phyloP scores from a whole-genome alignment of 2,329 filamentous ascomycete genomes.

The Talaromyces sp. region DNA sequence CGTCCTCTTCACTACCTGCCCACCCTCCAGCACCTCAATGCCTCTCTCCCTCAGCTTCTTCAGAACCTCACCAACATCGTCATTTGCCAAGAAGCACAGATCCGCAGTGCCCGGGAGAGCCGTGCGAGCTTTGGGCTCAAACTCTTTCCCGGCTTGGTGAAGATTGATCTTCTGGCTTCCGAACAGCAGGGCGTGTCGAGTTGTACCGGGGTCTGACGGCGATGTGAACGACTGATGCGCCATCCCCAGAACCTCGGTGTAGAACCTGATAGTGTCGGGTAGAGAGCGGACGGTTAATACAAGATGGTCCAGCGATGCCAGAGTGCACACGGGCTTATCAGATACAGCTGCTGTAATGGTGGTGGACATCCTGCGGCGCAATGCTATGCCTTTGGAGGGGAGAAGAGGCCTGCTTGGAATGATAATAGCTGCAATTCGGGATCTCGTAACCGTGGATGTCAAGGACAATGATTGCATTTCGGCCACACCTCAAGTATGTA shows the following conservation, averaged over 20 bases:
- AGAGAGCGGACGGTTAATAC: slow-evolving; percentile 55
- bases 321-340: slow-evolving; percentile 9
- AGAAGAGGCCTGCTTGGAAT: background rate
- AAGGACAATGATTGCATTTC: background rate
- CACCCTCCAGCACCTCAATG: slow-evolving; percentile 43
- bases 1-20: slow-evolving; percentile 48
- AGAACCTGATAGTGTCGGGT: slow-evolving; percentile 48
- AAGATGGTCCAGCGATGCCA: slow-evolving; percentile 51
- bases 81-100: slow-evolving; percentile 54
- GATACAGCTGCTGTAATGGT: slow-evolving; percentile 1
- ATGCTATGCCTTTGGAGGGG: background rate
- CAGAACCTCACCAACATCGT: slow-evolving; percentile 42
- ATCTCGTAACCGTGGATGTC: background rate
- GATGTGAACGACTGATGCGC: slow-evolving; percentile 47
- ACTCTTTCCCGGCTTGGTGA: slow-evolving; percentile 53
- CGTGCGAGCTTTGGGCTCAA: slow-evolving; percentile 53
- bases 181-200: slow-evolving; percentile 52
- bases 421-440: background rate
- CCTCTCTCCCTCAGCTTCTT: slow-evolving; percentile 36
- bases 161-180: slow-evolving; percentile 59
- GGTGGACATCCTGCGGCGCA: background rate
- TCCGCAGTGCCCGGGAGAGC: slow-evolving; percentile 55
- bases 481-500: background rate
- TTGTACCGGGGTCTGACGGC: slow-evolving; percentile 26
- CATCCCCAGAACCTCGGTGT: slow-evolving; percentile 54